Conservation (phyloP, 768 basidiomycete species). For the Mycena albidolilacea region DNA sequence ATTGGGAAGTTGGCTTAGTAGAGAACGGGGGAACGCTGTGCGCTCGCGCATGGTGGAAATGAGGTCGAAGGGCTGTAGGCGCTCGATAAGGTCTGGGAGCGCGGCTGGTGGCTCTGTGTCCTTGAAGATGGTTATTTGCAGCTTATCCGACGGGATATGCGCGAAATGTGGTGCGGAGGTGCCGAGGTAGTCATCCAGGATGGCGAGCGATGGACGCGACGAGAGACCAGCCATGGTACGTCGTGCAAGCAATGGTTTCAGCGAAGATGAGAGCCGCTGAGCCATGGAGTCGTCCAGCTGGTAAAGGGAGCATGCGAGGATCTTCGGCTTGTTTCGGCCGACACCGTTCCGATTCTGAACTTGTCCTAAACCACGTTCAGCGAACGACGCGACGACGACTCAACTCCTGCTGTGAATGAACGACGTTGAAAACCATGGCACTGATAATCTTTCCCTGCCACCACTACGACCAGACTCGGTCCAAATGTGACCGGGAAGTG, state of each 20-base stretch:
- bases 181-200: conserved; percentile 23
- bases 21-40: conserved; percentile 4
- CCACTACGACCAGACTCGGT: too few relatives aligned
- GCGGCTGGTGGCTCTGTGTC: neutral
- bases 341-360: too few relatives aligned
- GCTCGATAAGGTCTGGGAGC: conserved; percentile 9
- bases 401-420: too few relatives aligned
- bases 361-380: too few relatives aligned
- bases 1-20: conserved; percentile 3
- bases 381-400: too few relatives aligned
- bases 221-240: conserved; percentile 4
- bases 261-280: neutral
- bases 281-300: neutral
- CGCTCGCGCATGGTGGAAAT: conserved; percentile 11
- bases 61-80: conserved; percentile 6
- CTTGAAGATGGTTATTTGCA: conserved; percentile 16
- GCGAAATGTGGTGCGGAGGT: conserved; percentile 14
- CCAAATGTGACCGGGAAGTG: too few relatives aligned
- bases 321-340: neutral
- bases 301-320: too few relatives aligned
- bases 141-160: conserved; percentile 1
- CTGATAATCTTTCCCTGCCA: too few relatives aligned
- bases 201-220: conserved; percentile 19
- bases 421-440: too few relatives aligned
- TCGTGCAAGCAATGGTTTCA: conserved; percentile 5